Percentiles rank a stretch among this genome's conserved stretches.
phyloP scores from a whole-genome alignment of 2,329 filamentous ascomycete species.

The Conoideocrella luteorostrata region DNA sequence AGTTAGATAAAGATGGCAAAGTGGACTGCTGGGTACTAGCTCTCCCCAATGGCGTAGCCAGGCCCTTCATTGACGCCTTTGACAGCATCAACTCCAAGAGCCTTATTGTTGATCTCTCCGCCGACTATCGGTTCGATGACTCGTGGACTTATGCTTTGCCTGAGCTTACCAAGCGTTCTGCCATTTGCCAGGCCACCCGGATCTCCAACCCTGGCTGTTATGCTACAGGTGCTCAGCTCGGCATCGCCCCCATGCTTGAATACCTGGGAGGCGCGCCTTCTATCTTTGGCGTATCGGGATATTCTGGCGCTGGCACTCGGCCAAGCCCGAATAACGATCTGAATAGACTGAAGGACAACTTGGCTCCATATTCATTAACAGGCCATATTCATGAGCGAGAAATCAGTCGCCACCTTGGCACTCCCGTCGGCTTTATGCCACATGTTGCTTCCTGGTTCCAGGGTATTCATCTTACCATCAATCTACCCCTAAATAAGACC shows the following conservation, averaged over 20 bases:
- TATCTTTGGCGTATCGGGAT: slow-evolving; percentile 86
- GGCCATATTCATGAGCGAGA: slow-evolving; percentile 95
- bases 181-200: slow-evolving; percentile 70
- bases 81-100: slow-evolving; percentile 53
- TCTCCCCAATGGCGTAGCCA: slow-evolving; percentile 89
- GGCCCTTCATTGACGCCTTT: slow-evolving; percentile 86
- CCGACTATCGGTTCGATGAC: slow-evolving; percentile 85
- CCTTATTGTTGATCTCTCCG: slow-evolving; percentile 88
- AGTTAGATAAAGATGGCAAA: slow-evolving; percentile 77
- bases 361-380: slow-evolving; percentile 73
- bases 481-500: slow-evolving; percentile 74
- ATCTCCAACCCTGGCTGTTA: slow-evolving; percentile 96
- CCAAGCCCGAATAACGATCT: slow-evolving; percentile 92
- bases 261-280: slow-evolving; percentile 72
- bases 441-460: slow-evolving; percentile 92
- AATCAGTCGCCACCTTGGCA: slow-evolving; percentile 72
- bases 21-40: slow-evolving; percentile 98
- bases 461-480: slow-evolving; percentile 87
- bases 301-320: slow-evolving; percentile 92
- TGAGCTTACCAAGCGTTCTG: slow-evolving; percentile 70
- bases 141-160: slow-evolving; percentile 82
- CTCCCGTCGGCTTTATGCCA: slow-evolving; percentile 75
- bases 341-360: slow-evolving; percentile 72
- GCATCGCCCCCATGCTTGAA: slow-evolving; percentile 74
- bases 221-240: slow-evolving; percentile 85